These are phyloP conservation scores for Hypoxylon sp. DNA, from an alignment of 2,329 filamentous ascomycete species.

Conservation along the genomic window DNA sequence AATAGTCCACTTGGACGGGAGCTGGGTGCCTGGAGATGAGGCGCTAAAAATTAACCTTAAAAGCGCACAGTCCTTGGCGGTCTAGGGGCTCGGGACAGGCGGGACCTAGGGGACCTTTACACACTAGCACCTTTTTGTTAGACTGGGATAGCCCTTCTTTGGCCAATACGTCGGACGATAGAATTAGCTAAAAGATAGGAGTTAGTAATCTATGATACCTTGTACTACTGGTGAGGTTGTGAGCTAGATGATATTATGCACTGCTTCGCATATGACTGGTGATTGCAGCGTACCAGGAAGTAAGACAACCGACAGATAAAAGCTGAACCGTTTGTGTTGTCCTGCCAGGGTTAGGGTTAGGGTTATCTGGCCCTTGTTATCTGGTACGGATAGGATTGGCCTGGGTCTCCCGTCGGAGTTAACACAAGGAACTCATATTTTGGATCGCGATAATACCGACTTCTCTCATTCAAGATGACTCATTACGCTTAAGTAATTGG, in stretches of 20 bases:
- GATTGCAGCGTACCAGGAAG: neutral
- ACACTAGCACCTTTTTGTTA: too few relatives aligned
- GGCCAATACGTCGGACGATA: too few relatives aligned
- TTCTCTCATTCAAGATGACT: neutral
- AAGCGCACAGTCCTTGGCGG: slow-evolving; percentile 27
- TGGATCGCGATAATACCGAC: neutral
- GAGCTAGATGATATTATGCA: too few relatives aligned
- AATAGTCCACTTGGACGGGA: slow-evolving; percentile 15
- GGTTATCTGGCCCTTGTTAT: neutral
- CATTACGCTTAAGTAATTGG: neutral
- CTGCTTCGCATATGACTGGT: too few relatives aligned
- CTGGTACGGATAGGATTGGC: neutral
- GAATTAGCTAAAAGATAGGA: too few relatives aligned
- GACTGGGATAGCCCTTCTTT: too few relatives aligned
- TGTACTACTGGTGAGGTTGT: too few relatives aligned
- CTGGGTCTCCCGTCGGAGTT: slow-evolving; percentile 17
- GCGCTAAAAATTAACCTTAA: slow-evolving; percentile 34
- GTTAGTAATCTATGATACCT: neutral
- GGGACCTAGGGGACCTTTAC: slow-evolving; percentile 1
- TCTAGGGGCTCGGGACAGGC: too few relatives aligned
- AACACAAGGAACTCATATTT: neutral
- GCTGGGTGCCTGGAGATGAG: neutral
- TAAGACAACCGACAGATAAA: neutral
- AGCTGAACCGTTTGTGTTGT: neutral
- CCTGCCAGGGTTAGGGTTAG: neutral